Base-by-base conservation (phyloP, 1,284 basidiomycete genomes). In the Fereydounia khargensis region DNA sequence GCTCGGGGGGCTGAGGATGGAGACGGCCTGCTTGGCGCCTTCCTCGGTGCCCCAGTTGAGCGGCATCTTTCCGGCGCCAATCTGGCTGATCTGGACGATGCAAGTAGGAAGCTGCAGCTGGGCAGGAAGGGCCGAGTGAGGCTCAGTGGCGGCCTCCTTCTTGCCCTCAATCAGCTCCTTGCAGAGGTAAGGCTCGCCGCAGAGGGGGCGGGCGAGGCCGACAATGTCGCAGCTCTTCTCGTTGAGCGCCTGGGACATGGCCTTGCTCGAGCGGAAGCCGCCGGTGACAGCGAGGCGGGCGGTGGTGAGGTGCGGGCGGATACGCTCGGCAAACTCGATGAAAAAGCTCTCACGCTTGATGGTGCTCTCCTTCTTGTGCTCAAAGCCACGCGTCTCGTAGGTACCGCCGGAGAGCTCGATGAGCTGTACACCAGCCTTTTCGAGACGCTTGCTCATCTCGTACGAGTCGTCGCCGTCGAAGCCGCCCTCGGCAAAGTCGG, bases 381-480 rank as follows among this genome's bases (percentile, higher is more conserved):
- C 40, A 79, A 37, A 68, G 85, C 87, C 83, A 56, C 86, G 86
- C 23, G 81, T 82, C 71, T 91, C 88, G 66, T 92, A 92, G 67
- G 86, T 86, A 2, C 89, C 89, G 6, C 89, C 90, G 50, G 85
- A 88, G 46, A 92, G 83, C 77, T 91, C 88, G 40, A 92, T 84
- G 68, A 89, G 87, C 74, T 91, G 89, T 2, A 90, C 74, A 23
- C 59, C 59, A 5, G 59, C 59, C 28, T 43, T 47, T 32, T 62
- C 59, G 53, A 62, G 59, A 36, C 45, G 42, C 21, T 78, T 77
- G 2, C 80, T 80, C 83, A 87, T 88, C 25, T 76, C 73, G 6
- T 89, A 76, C 2, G 86, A 86, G 30, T 82, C 80, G 16, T 80
- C 76, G 25, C 77, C 77, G 18, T 55, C 68, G 30, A 78, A 60